Base-by-base conservation (phyloP, 2,329 filamentous ascomycete genomes). In the Alternaria postmessia region DNA sequence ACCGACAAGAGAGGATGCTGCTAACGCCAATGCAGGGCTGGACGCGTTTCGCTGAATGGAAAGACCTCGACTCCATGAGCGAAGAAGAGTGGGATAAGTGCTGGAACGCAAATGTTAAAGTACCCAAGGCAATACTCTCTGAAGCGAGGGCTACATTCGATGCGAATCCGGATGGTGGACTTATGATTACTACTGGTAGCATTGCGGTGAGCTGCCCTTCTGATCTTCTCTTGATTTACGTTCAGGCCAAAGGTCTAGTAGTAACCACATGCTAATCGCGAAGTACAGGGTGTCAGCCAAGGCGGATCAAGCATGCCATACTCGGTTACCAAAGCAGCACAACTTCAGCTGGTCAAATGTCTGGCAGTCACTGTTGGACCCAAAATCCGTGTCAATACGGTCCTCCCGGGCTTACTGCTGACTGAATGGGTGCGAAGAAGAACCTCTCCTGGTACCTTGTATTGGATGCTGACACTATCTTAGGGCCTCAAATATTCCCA, bases 261-360 rank as follows among this genome's bases (percentile, higher is more conserved):
- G 11, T 18, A 6, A 18, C 3, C 12, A 11, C 11, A 22, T 48
- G 8, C 51, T 54, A 5, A 41, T 11, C 2, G 3, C 28, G 24
- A 47, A 22, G 5, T 8, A 47, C 32, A 85, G 83, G 83, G 83
- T 46, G 66, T 84, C 61, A 72, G 80, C n/a, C 75, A 85, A 52
- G 75, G 73, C 53, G 87, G 87, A 5, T 86, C 84, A 66, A 85
- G 83, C 42, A 85, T 89, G 89, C 87, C 92, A 4, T 95, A 95
- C 71, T 83, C 88, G 0, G 89, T 94, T 18, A 91, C 90, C 38
- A 95, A 95, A 75, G 90, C 91, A 1, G 92, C 92, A 6, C 86
- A 86, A 59, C 68, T 91, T 59, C 89, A 91, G 73, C 77, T 91
- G 51, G 88, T 90, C 80, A 89, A 88, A 68, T 88, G 87, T 66